Percentiles rank a stretch among this genome's conserved stretches.
Evolutionary conservation across 345 rosid species (phyloP).

Genomic region (Triadica sebifera): DNA sequence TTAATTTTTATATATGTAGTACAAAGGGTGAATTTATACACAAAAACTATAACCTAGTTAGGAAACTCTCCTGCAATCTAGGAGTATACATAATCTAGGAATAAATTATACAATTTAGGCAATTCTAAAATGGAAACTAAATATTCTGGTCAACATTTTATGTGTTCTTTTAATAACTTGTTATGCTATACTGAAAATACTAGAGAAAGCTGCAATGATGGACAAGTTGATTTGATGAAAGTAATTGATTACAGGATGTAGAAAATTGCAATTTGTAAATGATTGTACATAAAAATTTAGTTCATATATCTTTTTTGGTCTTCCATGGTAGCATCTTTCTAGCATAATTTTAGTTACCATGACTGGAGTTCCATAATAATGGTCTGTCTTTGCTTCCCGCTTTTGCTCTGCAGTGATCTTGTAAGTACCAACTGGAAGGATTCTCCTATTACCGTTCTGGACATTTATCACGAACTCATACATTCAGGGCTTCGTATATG

Average conservation of each 20-base stretch:
- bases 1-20: too few relatives aligned
- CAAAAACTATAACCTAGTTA: too few relatives aligned
- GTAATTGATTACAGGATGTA: neutral
- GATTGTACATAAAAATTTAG: neutral
- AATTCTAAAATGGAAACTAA: too few relatives aligned
- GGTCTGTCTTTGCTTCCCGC: neutral
- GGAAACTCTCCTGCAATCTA: too few relatives aligned
- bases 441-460: slow-evolving; percentile 62
- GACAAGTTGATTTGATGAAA: neutral
- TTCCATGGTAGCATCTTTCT: neutral
- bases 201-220: neutral
- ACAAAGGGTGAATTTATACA: too few relatives aligned
- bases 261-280: neutral
- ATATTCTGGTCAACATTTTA: too few relatives aligned
- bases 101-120: too few relatives aligned
- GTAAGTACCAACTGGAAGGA: slow-evolving; percentile 64
- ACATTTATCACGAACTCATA: slow-evolving; percentile 75
- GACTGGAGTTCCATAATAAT: neutral
- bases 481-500: slow-evolving; percentile 75
- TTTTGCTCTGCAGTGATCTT: slow-evolving; percentile 42
- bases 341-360: neutral
- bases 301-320: neutral
- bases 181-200: too few relatives aligned
- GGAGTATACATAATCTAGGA: too few relatives aligned
- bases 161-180: too few relatives aligned